Conservation (phyloP, 768 basidiomycete species). For the Favolaschia claudopus region DNA sequence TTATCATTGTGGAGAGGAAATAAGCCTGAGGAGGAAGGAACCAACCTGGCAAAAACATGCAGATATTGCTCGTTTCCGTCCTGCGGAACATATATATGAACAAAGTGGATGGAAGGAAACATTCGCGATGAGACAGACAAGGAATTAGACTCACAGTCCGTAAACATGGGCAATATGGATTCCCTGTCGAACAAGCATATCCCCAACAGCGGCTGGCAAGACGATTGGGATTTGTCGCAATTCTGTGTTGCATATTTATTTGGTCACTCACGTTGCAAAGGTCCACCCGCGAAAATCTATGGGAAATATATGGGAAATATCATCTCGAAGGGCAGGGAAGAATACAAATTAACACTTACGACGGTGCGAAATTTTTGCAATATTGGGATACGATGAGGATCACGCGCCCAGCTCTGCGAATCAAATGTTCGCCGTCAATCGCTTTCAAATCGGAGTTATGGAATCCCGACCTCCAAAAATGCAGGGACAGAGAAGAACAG, state of each 20-base stretch:
- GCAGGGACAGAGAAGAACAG: constrained; percentile 35
- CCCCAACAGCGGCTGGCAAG: constrained; percentile 24
- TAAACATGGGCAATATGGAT: constrained; percentile 39
- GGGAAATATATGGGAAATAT: not conserved
- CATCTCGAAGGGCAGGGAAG: not conserved
- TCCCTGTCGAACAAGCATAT: constrained; percentile 25
- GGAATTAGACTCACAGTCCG: constrained; percentile 39
- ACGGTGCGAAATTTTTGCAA: constrained; percentile 29
- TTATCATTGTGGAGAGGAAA: too few relatives aligned
- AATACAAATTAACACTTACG: constrained; percentile 9
- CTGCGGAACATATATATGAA: too few relatives aligned
- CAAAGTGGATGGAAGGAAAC: not conserved
- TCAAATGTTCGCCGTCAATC: not conserved
- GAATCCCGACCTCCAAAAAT: constrained; percentile 30
- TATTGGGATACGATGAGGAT: constrained; percentile 20
- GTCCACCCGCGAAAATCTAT: constrained; percentile 35
- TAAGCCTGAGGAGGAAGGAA: not conserved
- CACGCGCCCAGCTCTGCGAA: constrained; percentile 33
- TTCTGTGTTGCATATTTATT: too few relatives aligned
- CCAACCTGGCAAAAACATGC: not conserved
- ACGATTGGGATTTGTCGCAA: not conserved
- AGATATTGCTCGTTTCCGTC: constrained; percentile 23
- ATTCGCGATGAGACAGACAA: not conserved
- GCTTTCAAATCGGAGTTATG: not conserved
- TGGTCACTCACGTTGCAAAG: constrained; percentile 33